Evolutionary conservation across 208 protist genomes (phyloP).

Genomic region (Crithidia acanthocephali): DNA sequence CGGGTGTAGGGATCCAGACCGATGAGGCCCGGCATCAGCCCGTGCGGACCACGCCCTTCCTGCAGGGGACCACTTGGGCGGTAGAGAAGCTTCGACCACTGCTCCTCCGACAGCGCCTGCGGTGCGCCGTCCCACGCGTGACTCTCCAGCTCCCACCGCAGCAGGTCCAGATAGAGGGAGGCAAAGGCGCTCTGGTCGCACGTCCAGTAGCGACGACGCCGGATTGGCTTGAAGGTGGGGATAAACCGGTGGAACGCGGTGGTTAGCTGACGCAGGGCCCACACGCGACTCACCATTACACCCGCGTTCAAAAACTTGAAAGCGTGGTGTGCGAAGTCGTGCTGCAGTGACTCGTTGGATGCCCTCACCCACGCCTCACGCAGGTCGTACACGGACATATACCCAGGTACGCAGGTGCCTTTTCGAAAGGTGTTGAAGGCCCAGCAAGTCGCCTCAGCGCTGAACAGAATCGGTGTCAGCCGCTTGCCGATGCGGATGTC

Average conservation of each 20-base stretch:
- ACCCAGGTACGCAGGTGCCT: neutral
- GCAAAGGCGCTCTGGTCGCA: conserved; percentile 3
- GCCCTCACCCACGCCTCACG: neutral
- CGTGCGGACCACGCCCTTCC: neutral
- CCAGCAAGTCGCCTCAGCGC: conserved; percentile 1
- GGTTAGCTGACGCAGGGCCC: neutral
- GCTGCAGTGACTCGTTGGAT: neutral
- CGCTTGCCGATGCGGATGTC: conserved; percentile 8
- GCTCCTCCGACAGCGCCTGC: neutral
- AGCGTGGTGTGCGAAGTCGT: neutral
- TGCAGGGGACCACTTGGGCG: neutral
- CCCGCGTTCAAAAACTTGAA: conserved; percentile 3
- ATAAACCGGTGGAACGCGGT: neutral
- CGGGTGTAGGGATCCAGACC: neutral
- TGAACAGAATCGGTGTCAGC: neutral
- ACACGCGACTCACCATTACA: conserved; percentile 5
- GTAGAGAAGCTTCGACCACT: neutral
- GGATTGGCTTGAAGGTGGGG: neutral
- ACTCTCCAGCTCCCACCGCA: conserved; percentile 4
- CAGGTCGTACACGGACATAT: neutral
- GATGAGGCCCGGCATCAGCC: neutral
- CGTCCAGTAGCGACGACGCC: neutral
- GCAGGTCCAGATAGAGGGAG: neutral
- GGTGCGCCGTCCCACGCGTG: neutral
- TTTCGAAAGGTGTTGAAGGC: neutral